These are phyloP conservation scores for Margaritispora aquatica DNA, from an alignment of 495 filamentous ascomycete genomes.

Conservation along the genomic window DNA sequence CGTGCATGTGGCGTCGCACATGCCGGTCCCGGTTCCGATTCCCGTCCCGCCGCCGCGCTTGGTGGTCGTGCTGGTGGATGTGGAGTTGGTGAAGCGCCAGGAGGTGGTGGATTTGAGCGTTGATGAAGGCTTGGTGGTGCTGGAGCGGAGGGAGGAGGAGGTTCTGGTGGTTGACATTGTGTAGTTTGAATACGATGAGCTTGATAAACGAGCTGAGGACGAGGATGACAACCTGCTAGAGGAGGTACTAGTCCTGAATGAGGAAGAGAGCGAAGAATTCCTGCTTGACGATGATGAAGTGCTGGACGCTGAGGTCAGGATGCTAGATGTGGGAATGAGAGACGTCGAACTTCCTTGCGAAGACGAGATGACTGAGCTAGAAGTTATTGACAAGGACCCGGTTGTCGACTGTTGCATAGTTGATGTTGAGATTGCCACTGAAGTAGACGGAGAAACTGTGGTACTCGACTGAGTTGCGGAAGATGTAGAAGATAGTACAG, in stretches of 20 bases:
- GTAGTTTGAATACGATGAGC: background rate
- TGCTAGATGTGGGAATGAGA: background rate
- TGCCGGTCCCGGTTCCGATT: background rate
- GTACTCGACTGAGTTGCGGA: too few relatives aligned
- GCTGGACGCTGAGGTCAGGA: background rate
- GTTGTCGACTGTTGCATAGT: too few relatives aligned
- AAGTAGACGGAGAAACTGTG: too few relatives aligned
- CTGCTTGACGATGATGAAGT: background rate
- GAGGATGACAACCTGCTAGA: background rate
- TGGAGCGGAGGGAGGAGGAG: background rate
- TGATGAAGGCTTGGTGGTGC: background rate
- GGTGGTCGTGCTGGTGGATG: background rate
- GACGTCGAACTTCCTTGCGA: too few relatives aligned
- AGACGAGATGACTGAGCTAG: background rate
- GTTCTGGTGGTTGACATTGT: background rate
- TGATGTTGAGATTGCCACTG: too few relatives aligned
- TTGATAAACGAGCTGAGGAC: background rate
- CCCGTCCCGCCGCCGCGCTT: too few relatives aligned
- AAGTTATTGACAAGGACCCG: background rate
- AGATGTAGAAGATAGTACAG: too few relatives aligned
- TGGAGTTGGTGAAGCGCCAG: background rate
- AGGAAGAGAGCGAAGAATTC: too few relatives aligned
- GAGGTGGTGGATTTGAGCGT: background rate
- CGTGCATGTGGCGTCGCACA: background rate
- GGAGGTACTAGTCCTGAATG: background rate